Evolutionary conservation across 1,284 basidiomycete species (phyloP).

Genomic region (Leccinum solheimii): DNA sequence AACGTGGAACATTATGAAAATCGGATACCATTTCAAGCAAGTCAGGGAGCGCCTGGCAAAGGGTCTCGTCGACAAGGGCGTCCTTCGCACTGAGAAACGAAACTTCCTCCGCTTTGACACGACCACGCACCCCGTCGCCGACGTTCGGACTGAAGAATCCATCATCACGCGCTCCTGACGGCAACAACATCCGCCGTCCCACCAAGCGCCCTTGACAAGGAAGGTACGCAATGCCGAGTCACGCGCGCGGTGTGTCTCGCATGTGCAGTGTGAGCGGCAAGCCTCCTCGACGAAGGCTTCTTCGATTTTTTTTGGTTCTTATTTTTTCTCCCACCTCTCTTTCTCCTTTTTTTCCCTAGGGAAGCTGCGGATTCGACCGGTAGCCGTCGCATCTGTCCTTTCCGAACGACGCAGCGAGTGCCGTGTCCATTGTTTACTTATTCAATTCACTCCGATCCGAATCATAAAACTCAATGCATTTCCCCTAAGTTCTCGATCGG

Average conservation of each 20-base stretch:
- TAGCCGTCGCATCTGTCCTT: not conserved
- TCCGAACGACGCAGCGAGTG: not conserved
- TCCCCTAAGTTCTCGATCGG: not conserved
- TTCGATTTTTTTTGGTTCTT: not conserved
- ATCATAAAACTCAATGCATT: not conserved
- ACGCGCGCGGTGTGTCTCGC: constrained; percentile 36
- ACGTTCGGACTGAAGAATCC: constrained; percentile 84
- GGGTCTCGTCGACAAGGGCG: constrained; percentile 94
- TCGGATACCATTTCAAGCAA: constrained; percentile 96
- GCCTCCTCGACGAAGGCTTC: constrained; percentile 69
- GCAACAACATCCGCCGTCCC: constrained; percentile 59
- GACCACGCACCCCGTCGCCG: constrained; percentile 95
- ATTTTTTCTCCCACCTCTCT: constrained; percentile 1
- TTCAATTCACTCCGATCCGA: not conserved
- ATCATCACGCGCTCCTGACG: constrained; percentile 80
- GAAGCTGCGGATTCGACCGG: not conserved
- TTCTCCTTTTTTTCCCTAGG: not conserved
- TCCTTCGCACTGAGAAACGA: constrained; percentile 95
- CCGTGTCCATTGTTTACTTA: not conserved
- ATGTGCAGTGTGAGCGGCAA: constrained; percentile 88
- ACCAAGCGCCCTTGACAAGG: constrained; percentile 68
- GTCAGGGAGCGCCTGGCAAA: constrained; percentile 96
- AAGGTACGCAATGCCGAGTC: constrained; percentile 77
- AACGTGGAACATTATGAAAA: constrained; percentile 99
- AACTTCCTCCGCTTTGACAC: constrained; percentile 98